Evolutionary conservation across 1,284 basidiomycete genomes (phyloP), one percentile per base, ranked within the genome.

Genomic region (Cryptococcus sp.): DNA sequence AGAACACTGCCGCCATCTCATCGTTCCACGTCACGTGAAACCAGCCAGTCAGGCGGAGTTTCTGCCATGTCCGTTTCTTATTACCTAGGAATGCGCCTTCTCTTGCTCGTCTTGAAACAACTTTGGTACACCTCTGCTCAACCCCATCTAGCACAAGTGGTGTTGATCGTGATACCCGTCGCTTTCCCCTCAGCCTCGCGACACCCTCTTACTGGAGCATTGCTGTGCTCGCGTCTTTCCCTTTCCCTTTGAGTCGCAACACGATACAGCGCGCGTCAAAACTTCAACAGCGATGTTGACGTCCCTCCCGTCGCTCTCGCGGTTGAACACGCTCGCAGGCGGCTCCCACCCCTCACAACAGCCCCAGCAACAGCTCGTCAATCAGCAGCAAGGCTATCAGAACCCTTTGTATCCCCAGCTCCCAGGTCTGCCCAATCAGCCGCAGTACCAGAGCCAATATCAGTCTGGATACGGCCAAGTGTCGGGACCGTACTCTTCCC

Each of bases 281-380:
- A 22, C 19, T 47, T 47, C 47, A 49, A 29, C 51, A 22, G 17
- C 45, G 25, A 39, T 43, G 51, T 44, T 43, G 26, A 23, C 51
- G 4, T 61, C 59, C 20, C 53, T 61, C 38, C 58, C 58, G 38
- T 61, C 59, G 44, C 55, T 61, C 23, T 61, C 59, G 11, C 55
- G 59, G 5, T 43, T 59, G 22, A 59, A 55, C 17, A 44, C 49
- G 29, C 41, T 57, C n/a, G 56, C 59, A 11, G 20, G 25, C 19
- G 40, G 38, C 37, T 40, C 16, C 25, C 49, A 49, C 52, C 54
- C 50, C 46, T 40, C 3, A 16, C 23, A 34, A 10, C 34, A 29
- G 38, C 49, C 5, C 6, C 48, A 50, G 37, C n/a, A 23, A 23
- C 16, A 15, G 17, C 26, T 20, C 22, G 37, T 41, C 39, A 19